phyloP scores from a whole-genome alignment of 208 protist genomes.

The Acanthamoeba healyi region DNA sequence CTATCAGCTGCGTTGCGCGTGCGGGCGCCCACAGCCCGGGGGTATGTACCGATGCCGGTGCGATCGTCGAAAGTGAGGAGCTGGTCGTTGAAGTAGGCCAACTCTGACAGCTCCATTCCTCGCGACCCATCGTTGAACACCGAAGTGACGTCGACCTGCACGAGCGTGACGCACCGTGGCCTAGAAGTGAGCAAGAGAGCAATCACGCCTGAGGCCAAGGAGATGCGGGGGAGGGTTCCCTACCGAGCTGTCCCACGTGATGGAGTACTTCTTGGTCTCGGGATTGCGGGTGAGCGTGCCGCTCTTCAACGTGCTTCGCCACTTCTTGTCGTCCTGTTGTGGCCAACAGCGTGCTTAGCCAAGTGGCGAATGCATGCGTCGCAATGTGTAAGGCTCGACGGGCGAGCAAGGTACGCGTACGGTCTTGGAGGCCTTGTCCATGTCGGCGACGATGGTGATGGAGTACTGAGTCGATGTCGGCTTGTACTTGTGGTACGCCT shows the following conservation, averaged over 20 bases:
- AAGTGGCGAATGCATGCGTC: background rate
- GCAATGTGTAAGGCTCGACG: background rate
- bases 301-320: slow-evolving; percentile 68
- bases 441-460: slow-evolving; percentile 80
- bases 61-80: slow-evolving; percentile 84
- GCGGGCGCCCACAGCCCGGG: no score
- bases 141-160: slow-evolving; percentile 37
- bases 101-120: slow-evolving; percentile 86
- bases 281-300: slow-evolving; percentile 73
- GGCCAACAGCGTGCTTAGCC: background rate
- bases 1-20: background rate
- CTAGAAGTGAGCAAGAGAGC: no score
- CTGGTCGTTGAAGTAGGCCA: slow-evolving; percentile 82
- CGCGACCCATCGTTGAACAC: slow-evolving; percentile 71
- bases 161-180: no score
- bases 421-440: slow-evolving; percentile 78
- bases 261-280: slow-evolving; percentile 23
- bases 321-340: slow-evolving; percentile 40
- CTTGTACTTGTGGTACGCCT: slow-evolving; percentile 61
- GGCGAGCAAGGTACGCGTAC: background rate
- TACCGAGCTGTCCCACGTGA: slow-evolving; percentile 43
- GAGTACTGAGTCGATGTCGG: background rate
- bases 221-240: no score
- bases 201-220: background rate
- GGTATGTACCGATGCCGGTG: slow-evolving; percentile 75